Percentiles rank a stretch among this genome's conserved stretches.
Evolutionary conservation across 352 stramenopile species (phyloP).

Genomic region (Pythium scleroteichum): DNA sequence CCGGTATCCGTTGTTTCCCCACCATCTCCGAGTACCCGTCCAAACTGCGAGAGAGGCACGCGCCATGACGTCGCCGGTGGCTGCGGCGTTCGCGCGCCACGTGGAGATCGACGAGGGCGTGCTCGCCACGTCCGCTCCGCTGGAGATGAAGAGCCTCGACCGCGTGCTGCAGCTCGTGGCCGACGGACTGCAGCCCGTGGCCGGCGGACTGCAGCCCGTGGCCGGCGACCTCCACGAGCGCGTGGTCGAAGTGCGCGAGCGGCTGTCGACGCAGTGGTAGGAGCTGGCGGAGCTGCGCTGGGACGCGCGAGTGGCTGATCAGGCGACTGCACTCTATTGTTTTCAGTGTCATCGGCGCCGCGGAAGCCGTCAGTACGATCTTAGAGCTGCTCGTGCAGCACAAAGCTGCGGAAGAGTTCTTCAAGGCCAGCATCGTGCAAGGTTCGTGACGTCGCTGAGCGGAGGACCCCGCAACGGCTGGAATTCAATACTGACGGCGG

Average conservation of each 20-base stretch:
- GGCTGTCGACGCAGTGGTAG: slow-evolving; percentile 60
- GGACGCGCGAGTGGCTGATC: background rate
- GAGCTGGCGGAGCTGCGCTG: slow-evolving; percentile 2
- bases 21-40: background rate
- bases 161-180: slow-evolving; percentile 49
- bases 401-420: slow-evolving; percentile 49
- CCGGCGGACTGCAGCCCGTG: slow-evolving; percentile 33
- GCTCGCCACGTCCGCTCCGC: slow-evolving; percentile 58
- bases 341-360: slow-evolving; percentile 44
- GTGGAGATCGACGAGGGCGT: slow-evolving; percentile 69
- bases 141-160: slow-evolving; percentile 47
- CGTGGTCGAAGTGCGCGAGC: slow-evolving; percentile 42
- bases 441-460: slow-evolving; percentile 29
- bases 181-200: slow-evolving; percentile 39
- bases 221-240: slow-evolving; percentile 41
- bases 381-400: slow-evolving; percentile 51
- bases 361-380: slow-evolving; percentile 44
- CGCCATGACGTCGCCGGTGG: slow-evolving; percentile 9
- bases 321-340: background rate
- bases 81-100: slow-evolving; percentile 48
- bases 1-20: background rate
- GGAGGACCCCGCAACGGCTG: background rate
- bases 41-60: slow-evolving; percentile 10
- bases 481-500: too few species aligned
- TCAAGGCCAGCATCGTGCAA: slow-evolving; percentile 60